Conservation (phyloP, 257 asterid genomes). For the Solanum ossicruentum region DNA sequence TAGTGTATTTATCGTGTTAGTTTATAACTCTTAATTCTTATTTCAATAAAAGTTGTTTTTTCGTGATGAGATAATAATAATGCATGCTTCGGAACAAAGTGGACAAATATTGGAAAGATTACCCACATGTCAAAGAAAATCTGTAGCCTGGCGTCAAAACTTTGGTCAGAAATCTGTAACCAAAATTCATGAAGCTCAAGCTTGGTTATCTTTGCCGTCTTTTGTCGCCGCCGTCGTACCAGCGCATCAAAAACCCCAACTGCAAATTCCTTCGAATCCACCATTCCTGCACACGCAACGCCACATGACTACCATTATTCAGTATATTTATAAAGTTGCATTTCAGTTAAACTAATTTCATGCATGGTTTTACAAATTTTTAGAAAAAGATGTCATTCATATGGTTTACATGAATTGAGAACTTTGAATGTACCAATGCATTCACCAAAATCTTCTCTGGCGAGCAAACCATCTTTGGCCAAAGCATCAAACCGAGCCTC, state of each 20-base stretch:
- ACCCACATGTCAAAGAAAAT: conserved; percentile 88
- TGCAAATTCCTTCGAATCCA: conserved; percentile 84
- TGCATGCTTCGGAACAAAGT: not conserved
- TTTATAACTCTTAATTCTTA: not conserved
- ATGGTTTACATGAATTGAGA: not conserved
- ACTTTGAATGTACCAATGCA: conserved; percentile 57
- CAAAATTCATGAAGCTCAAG: conserved; percentile 78
- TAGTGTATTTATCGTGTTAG: not conserved
- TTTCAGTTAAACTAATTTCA: not conserved
- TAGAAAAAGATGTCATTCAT: not conserved
- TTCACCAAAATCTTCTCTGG: conserved; percentile 74
- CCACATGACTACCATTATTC: not conserved
- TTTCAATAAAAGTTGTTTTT: not conserved
- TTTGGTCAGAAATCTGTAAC: conserved; percentile 74
- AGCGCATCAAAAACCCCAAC: conserved; percentile 73
- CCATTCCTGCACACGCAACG: conserved; percentile 43
- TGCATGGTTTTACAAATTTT: not conserved
- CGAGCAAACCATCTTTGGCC: conserved; percentile 56
- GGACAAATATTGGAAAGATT: not conserved
- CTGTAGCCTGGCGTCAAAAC: conserved; percentile 90
- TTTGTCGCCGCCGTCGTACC: conserved; percentile 64
- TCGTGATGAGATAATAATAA: not conserved
- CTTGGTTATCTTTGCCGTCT: conserved; percentile 41
- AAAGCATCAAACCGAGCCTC: conserved; percentile 53
- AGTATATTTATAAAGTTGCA: not conserved